Conservation (phyloP, 2,329 filamentous ascomycete species). For the Sclerotinia minor region DNA sequence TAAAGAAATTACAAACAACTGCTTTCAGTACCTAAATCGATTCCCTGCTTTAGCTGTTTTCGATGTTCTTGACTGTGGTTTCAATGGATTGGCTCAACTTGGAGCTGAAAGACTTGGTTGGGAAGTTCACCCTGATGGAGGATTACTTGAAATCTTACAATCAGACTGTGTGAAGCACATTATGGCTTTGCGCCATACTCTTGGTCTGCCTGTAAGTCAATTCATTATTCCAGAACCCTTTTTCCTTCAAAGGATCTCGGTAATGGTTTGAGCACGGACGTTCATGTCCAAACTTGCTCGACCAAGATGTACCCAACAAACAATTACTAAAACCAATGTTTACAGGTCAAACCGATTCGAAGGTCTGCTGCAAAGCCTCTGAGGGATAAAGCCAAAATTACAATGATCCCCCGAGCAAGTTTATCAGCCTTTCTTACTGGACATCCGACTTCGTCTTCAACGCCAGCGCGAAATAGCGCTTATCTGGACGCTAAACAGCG, state of each 20-base stretch:
- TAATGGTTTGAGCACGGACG: not conserved
- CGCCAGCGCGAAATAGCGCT: not conserved
- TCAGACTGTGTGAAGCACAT: conserved; percentile 32
- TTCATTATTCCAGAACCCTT: not conserved
- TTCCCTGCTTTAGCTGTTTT: conserved; percentile 41
- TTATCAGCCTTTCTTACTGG: conserved; percentile 26
- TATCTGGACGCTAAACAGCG: not conserved
- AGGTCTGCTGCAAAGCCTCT: conserved; percentile 25
- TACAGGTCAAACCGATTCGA: conserved; percentile 18
- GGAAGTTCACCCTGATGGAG: conserved; percentile 29
- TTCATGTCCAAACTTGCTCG: not conserved
- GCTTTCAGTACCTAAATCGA: conserved; percentile 37
- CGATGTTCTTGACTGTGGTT: conserved; percentile 36
- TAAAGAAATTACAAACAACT: conserved; percentile 36
- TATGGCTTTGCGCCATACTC: conserved; percentile 26
- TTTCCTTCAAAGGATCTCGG: conserved; percentile 5
- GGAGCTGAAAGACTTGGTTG: conserved; percentile 33
- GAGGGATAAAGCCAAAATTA: conserved; percentile 28
- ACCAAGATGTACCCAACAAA: not conserved
- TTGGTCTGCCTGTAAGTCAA: conserved; percentile 15
- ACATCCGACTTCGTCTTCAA: not conserved
- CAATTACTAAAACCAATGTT: not conserved
- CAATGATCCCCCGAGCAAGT: conserved; percentile 29
- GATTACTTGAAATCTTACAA: conserved; percentile 31
- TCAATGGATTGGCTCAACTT: conserved; percentile 24